Evolutionary conservation across 2,329 filamentous ascomycete genomes (phyloP), one percentile per base, ranked within the genome.

Genomic region (Cryphonectria carpinicola): DNA sequence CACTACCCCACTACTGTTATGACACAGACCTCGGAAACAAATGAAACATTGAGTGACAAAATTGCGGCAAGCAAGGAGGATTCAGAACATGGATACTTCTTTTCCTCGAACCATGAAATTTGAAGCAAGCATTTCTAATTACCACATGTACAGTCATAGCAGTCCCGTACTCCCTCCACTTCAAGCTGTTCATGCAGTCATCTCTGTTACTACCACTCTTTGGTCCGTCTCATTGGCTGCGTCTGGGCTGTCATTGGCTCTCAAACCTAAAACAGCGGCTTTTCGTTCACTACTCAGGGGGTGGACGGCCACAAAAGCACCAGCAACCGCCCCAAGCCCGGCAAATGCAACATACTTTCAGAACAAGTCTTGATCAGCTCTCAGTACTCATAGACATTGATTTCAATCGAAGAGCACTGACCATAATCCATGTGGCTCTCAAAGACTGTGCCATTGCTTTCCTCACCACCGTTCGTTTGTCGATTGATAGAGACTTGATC

Each of bases 301-400:
- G 22, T 71, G 69, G 35, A 66, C 41, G 49, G n/a, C 43, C 25
- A 63, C n/a, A 22, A 28, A 71, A 62, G 46, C 37, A 62, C 39
- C 43, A 19, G 41, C 25, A 71, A 71, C 49, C 35, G 71, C 84
- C 75, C 0, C 82, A 80, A 60, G 25, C 28, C 56, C 56, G 14
- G 56, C 56, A n/a, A 60, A 32, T 8, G 17, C 56, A 8, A 60
- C 56, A 35, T 60, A 60, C 56, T 60, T 11, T 39, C 10, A 35
- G 19, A 1, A 25, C n/a, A 25, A 28, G 49, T 54, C n/a, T 25
- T n/a, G 49, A 10, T 54, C 3, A 25, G 22, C 49, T 13, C n/a
- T 54, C n/a, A 35, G 14, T 60, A 10, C 6, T 56, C 7, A 5
- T n/a, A 11, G 22, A n/a, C 8, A 13, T 1, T 54, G 49, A 11